These are phyloP conservation scores for Ustilago bromivora DNA, from an alignment of 1,284 basidiomycete species.

Conservation along the genomic window DNA sequence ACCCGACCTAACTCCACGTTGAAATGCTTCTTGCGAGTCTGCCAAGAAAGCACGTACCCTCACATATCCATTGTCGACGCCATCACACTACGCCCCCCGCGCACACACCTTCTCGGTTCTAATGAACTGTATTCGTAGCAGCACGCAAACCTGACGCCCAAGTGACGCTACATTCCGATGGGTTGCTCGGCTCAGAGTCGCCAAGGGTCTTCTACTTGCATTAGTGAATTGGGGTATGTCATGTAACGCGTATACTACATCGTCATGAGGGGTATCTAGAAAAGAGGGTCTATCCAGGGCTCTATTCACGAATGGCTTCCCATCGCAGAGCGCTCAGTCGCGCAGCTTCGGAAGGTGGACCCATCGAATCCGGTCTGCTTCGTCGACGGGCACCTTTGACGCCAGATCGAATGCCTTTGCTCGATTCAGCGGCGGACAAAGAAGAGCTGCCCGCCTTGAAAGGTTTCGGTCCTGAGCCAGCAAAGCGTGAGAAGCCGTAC, in stretches of 20 bases:
- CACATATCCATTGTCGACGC: background rate
- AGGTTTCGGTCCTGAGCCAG: slow-evolving; percentile 28
- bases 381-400: slow-evolving; percentile 31
- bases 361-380: slow-evolving; percentile 48
- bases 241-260: slow-evolving; percentile 2
- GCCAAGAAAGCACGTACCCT: slow-evolving; percentile 9
- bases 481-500: slow-evolving; percentile 28
- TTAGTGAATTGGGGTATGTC: background rate
- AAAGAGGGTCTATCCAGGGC: background rate
- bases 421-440: slow-evolving; percentile 21
- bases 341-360: slow-evolving; percentile 48
- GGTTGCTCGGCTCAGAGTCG: background rate
- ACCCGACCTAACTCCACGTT: slow-evolving; percentile 1
- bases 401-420: slow-evolving; percentile 36
- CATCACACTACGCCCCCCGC: background rate
- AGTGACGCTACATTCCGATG: slow-evolving; percentile 4
- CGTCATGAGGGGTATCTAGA: slow-evolving; percentile 4
- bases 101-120: slow-evolving; percentile 8
- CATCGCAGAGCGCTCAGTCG: slow-evolving; percentile 38
- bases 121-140: background rate
- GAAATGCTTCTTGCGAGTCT: slow-evolving; percentile 2
- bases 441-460: slow-evolving; percentile 24
- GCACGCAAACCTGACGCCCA: slow-evolving; percentile 8
- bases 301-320: slow-evolving; percentile 49
- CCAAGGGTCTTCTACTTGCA: slow-evolving; percentile 3